These are phyloP conservation scores for Penicillium pancosmium DNA, from an alignment of 495 filamentous ascomycete genomes.

Conservation along the genomic window DNA sequence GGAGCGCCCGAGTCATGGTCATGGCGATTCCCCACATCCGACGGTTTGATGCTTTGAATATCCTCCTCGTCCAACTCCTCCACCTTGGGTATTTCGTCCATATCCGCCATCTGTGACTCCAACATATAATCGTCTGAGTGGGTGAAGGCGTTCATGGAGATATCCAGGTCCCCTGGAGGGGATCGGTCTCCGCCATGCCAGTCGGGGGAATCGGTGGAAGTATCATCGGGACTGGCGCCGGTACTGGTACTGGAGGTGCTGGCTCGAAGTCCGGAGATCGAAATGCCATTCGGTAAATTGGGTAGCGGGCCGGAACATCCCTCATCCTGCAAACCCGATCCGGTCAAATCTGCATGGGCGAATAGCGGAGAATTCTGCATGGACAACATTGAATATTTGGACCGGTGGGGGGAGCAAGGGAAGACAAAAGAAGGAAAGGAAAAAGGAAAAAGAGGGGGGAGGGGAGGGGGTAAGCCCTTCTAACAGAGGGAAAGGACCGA, in stretches of 20 bases:
- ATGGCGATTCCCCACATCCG: conserved; percentile 32
- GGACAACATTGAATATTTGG: conserved; percentile 44
- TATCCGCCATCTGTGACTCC: conserved; percentile 23
- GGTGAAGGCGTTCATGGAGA: conserved; percentile 21
- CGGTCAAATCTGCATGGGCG: conserved; percentile 20
- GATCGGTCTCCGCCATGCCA: conserved; percentile 38
- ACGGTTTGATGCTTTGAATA: conserved; percentile 40
- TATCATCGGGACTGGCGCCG: conserved; percentile 40
- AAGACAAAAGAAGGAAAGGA: conserved; percentile 12
- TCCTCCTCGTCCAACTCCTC: conserved; percentile 50
- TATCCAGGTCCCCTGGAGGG: conserved; percentile 28
- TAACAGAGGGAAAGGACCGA: neutral
- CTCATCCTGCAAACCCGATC: conserved; percentile 20
- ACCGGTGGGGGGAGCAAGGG: conserved; percentile 8
- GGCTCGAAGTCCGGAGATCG: conserved; percentile 35
- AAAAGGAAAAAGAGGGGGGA: conserved; percentile 9
- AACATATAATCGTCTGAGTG: conserved; percentile 24
- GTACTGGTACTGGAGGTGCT: conserved; percentile 40
- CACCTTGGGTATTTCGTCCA: conserved; percentile 41
- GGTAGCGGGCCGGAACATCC: conserved; percentile 22
- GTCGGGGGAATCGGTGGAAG: conserved; percentile 40
- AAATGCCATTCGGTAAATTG: conserved; percentile 24
- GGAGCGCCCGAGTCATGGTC: conserved; percentile 34
- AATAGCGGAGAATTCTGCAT: conserved; percentile 42
- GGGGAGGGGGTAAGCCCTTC: conserved; percentile 2